These are phyloP conservation scores for Monosporozyma aerobia DNA, from an alignment of 805 yeast species.

Conservation along the genomic window DNA sequence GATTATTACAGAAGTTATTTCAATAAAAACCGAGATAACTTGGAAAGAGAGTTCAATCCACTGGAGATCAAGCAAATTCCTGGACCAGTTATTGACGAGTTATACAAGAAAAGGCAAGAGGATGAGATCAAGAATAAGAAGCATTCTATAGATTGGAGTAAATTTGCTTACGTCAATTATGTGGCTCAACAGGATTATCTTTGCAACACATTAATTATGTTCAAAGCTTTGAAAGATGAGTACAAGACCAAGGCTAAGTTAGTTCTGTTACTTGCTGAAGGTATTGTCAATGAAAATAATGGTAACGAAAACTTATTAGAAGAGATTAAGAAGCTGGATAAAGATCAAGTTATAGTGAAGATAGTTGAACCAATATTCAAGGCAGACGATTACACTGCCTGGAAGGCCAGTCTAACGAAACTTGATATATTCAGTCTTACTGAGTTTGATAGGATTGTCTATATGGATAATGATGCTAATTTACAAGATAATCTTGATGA, in stretches of 20 bases:
- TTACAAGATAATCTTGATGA: slow-evolving; percentile 39
- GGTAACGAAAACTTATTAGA: slow-evolving; percentile 4
- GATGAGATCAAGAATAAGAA: slow-evolving; percentile 8
- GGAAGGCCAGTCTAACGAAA: slow-evolving; percentile 49
- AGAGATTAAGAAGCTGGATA: slow-evolving; percentile 8
- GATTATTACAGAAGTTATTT: slow-evolving; percentile 22
- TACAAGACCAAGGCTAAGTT: slow-evolving; percentile 36
- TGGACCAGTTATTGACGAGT: slow-evolving; percentile 16
- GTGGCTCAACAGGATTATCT: slow-evolving; percentile 46
- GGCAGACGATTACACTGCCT: slow-evolving; percentile 28
- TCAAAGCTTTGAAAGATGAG: slow-evolving; percentile 32
- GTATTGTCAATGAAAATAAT: slow-evolving; percentile 17
- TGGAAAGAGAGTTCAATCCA: slow-evolving; percentile 21
- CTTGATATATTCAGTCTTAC: slow-evolving; percentile 41
- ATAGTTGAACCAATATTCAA: slow-evolving; percentile 16
- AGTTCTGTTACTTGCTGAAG: slow-evolving; percentile 35
- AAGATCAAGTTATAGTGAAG: slow-evolving; percentile 22
- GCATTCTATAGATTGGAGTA: slow-evolving; percentile 33
- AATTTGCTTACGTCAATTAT: slow-evolving; percentile 50
- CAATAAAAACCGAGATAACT: slow-evolving; percentile 18
- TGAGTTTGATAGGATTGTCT: slow-evolving; percentile 45
- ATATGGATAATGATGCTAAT: slow-evolving; percentile 50
- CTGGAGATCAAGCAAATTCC: slow-evolving; percentile 26
- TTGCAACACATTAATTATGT: slow-evolving; percentile 44
- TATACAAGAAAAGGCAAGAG: slow-evolving; percentile 11